phyloP scores from a whole-genome alignment of 768 basidiomycete genomes.

The Boletus reticulatus region DNA sequence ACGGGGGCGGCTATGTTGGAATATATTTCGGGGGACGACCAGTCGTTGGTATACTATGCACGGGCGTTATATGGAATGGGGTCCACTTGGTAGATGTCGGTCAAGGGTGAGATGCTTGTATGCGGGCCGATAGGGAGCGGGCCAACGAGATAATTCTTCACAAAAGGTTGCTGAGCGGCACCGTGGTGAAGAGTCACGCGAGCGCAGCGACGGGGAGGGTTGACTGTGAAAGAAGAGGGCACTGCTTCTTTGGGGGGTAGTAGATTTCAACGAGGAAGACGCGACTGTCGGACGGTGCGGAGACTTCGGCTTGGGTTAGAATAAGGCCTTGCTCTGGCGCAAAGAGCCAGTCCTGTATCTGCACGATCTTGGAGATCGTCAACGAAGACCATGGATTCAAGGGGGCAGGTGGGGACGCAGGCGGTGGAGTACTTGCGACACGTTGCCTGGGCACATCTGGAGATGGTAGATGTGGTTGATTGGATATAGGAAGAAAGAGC shows the following conservation, averaged over 20 bases:
- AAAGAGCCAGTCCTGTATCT: constrained; percentile 47
- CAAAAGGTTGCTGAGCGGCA: constrained; percentile 36
- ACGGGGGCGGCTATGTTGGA: constrained; percentile 35
- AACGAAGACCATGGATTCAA: constrained; percentile 55
- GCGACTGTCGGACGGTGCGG: constrained; percentile 45
- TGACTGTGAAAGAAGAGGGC: constrained; percentile 25
- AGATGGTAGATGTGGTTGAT: not conserved
- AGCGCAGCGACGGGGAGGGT: constrained; percentile 40
- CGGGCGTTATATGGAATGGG: constrained; percentile 56
- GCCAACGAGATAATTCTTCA: constrained; percentile 56
- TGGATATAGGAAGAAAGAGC: constrained; percentile 1
- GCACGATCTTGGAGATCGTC: constrained; percentile 40
- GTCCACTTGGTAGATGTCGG: constrained; percentile 51
- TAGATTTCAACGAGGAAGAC: constrained; percentile 50
- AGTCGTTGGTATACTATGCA: constrained; percentile 31
- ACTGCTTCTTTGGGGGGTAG: constrained; percentile 49
- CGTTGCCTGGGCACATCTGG: constrained; percentile 32
- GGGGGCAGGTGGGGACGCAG: constrained; percentile 40
- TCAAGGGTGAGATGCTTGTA: constrained; percentile 42
- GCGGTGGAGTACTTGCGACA: constrained; percentile 26
- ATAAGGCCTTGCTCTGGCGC: constrained; percentile 43
- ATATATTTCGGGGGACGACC: constrained; percentile 28
- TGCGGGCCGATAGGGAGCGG: constrained; percentile 46
- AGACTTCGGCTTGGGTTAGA: constrained; percentile 38
- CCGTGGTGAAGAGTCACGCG: constrained; percentile 54